Percentiles rank a stretch among this genome's conserved stretches.
Conservation (phyloP, 768 basidiomycete genomes). For the Coprinopsis strossmayeri region DNA sequence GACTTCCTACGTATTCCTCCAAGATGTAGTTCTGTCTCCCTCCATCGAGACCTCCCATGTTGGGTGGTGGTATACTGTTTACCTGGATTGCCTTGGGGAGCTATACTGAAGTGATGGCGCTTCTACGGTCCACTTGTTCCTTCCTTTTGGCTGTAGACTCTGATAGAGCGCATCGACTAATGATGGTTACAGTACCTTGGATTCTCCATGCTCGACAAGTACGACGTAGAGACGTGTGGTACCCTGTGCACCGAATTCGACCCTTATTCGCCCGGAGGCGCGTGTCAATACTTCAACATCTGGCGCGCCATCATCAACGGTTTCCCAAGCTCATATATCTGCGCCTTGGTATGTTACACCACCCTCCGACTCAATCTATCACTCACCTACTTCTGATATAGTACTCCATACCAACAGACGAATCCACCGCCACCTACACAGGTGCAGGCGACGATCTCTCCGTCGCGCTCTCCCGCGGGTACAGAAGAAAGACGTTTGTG, state of each 20-base stretch:
- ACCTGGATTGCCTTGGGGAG: no score
- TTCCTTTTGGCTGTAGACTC: not conserved
- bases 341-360: slow-evolving; percentile 31
- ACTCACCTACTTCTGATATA: slow-evolving; percentile 12
- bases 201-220: slow-evolving; percentile 36
- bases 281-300: slow-evolving; percentile 44
- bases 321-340: slow-evolving; percentile 34
- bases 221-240: slow-evolving; percentile 37
- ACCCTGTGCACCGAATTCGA: slow-evolving; percentile 32
- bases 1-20: no score
- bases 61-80: no score
- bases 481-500: slow-evolving; percentile 28
- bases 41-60: no score
- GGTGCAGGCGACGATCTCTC: slow-evolving; percentile 33
- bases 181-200: slow-evolving; percentile 33
- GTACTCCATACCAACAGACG: slow-evolving; percentile 36
- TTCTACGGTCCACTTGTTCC: no score
- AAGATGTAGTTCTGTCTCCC: no score
- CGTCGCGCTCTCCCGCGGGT: slow-evolving; percentile 40
- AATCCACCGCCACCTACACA: slow-evolving; percentile 34
- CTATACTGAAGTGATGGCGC: no score
- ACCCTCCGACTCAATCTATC: not conserved
- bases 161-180: not conserved
- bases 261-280: slow-evolving; percentile 30
- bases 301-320: slow-evolving; percentile 40